Evolutionary conservation across 2,329 filamentous ascomycete species (phyloP).

Genomic region (Elsinoe australis): DNA sequence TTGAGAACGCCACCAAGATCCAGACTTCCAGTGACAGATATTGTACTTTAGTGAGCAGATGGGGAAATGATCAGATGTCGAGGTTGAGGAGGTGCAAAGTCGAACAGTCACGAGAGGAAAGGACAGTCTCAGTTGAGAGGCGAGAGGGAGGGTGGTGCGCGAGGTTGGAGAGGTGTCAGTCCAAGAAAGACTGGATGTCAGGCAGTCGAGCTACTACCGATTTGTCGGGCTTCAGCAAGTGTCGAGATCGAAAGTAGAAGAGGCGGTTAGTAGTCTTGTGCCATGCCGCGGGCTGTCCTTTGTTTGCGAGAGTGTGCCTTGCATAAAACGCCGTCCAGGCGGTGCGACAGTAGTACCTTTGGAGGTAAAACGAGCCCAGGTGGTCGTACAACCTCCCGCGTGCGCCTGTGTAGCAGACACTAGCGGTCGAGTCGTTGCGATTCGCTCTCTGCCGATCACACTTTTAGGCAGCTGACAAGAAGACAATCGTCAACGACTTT

Average conservation of each 20-base stretch:
- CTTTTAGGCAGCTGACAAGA: constrained; percentile 1
- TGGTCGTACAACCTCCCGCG: constrained; percentile 3
- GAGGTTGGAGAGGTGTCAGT: constrained; percentile 11
- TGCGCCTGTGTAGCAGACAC: constrained; percentile 8
- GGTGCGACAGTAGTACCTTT: too few species aligned
- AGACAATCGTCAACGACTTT: background rate
- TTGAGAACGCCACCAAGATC: background rate
- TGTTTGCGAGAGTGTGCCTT: constrained; percentile 20
- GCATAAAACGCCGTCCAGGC: constrained; percentile 18
- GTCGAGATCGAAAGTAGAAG: constrained; percentile 16
- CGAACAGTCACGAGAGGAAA: constrained; percentile 4
- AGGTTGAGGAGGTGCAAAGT: background rate
- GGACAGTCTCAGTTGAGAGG: background rate
- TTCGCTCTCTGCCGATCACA: constrained; percentile 10
- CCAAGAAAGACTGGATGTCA: constrained; percentile 6
- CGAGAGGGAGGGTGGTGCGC: constrained; percentile 8
- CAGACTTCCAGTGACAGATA: background rate
- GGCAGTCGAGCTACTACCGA: constrained; percentile 8
- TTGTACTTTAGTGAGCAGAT: constrained; percentile 1
- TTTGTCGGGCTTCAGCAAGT: constrained; percentile 13
- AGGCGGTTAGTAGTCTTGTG: constrained; percentile 18
- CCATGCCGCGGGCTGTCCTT: constrained; percentile 18
- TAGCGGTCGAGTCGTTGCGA: constrained; percentile 15
- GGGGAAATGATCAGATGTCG: background rate
- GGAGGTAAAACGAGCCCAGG: background rate